Evolutionary conservation across 2,329 filamentous ascomycete genomes (phyloP).

Genomic region (Alternaria triticimaculans): DNA sequence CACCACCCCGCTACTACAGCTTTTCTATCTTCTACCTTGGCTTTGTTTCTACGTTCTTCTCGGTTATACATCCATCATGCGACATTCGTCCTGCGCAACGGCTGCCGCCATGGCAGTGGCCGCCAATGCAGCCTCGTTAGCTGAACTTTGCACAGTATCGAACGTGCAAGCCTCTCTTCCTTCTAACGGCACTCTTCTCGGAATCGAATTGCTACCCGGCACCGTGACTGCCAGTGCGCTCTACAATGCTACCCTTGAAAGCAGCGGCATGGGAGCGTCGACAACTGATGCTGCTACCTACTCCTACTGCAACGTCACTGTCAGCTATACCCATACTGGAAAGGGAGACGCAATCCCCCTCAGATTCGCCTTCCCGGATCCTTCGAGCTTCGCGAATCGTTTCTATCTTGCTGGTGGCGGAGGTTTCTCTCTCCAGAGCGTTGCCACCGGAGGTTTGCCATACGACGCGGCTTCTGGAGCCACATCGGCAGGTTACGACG

Average conservation of each 20-base stretch:
- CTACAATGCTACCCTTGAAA: constrained; percentile 41
- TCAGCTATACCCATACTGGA: constrained; percentile 56
- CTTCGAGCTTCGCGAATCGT: constrained; percentile 54
- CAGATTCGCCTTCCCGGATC: constrained; percentile 54
- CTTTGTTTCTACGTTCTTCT: neutral
- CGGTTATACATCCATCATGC: constrained; percentile 7
- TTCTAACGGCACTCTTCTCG: constrained; percentile 21
- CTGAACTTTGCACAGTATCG: constrained; percentile 19
- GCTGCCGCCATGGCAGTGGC: constrained; percentile 6
- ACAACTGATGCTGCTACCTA: constrained; percentile 12
- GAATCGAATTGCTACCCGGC: constrained; percentile 49
- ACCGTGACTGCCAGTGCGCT: constrained; percentile 48
- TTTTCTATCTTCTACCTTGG: neutral
- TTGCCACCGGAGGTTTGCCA: constrained; percentile 52
- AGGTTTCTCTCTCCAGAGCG: constrained; percentile 41
- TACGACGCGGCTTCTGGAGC: constrained; percentile 58
- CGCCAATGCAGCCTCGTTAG: constrained; percentile 3
- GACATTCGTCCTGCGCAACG: constrained; percentile 5
- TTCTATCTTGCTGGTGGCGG: constrained; percentile 58
- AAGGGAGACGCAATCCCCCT: constrained; percentile 21
- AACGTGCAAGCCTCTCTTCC: constrained; percentile 28
- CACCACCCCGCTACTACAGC: neutral
- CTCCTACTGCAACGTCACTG: constrained; percentile 56
- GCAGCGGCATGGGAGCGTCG: constrained; percentile 11
- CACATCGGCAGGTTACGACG: constrained; percentile 60